These are phyloP conservation scores for Rhizopogon roseolus DNA, from an alignment of 768 basidiomycete species.

Conservation along the genomic window DNA sequence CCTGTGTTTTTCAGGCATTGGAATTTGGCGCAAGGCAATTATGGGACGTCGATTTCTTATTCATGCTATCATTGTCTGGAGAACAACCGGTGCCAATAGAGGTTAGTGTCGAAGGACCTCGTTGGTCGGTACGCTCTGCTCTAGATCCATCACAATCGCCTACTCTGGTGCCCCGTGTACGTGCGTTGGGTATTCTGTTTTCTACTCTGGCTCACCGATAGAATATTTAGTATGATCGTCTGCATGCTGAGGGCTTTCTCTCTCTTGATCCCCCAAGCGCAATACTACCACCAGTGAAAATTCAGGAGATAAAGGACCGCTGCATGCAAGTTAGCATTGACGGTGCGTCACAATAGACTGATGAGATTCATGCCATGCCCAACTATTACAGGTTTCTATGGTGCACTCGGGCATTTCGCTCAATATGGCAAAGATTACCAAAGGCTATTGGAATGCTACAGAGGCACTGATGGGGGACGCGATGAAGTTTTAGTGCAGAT, in stretches of 20 bases:
- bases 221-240: neutral
- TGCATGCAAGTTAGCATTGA: neutral
- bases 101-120: neutral
- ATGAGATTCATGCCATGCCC: neutral
- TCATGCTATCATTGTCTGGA: neutral
- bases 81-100: neutral
- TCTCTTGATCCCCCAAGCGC: neutral
- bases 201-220: neutral
- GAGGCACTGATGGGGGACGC: neutral
- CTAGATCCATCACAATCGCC: neutral
- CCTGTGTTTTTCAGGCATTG: neutral
- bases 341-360: neutral
- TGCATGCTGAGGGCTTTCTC: constrained; percentile 2
- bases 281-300: neutral
- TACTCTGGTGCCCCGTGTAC: neutral
- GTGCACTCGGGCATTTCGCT: constrained; percentile 24
- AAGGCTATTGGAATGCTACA: constrained; percentile 11
- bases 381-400: constrained; percentile 18
- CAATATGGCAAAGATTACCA: constrained; percentile 28
- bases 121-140: neutral
- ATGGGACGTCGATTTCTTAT: neutral
- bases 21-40: neutral
- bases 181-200: neutral
- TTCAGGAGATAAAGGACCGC: neutral
- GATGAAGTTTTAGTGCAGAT: neutral